Evolutionary conservation across 768 basidiomycete genomes (phyloP), one percentile per base, ranked within the genome.

Genomic region (Rhizopogon rudus): DNA sequence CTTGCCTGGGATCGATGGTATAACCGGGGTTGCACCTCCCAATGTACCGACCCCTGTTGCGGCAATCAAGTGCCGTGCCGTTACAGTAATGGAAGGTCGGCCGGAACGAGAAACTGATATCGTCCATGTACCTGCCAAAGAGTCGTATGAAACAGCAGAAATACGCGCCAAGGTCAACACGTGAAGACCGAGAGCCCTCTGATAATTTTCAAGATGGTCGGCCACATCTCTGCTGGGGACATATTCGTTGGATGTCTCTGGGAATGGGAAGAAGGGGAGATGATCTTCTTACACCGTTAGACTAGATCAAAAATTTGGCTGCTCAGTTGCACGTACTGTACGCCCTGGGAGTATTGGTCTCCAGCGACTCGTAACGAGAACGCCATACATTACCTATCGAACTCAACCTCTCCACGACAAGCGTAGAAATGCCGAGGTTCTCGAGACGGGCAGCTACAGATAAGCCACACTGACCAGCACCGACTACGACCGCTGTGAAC

Each of bases 341-440:
- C 12, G 44, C 42, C 14, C 28, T 52, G 6, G 57, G 57, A 8
- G 57, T 58, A 48, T 58, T 58, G 3, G 45, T 51, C 25, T 58
- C 48, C 39, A 88, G 68, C 9, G 83, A 78, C 53, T 86, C 79
- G 64, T 90, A 89, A 39, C 88, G 73, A 39, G 77, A 72, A 55
- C 86, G 71, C 87, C 86, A 88, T 49, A 79, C 80, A 62, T 87
- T 79, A 0, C 87, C 86, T 25, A 87, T 76, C 17, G 79, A 69
- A 10, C 64, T 56, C 50, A 84, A 78, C 66, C 77, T 82, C 65
- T 93, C 90, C 45, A 91, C 72, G 13, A 91, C 68, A 7, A 88
- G 70, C 7, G 73, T 68, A 12, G 71, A 61, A 10, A 84, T 66
- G 40, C 73, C 81, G 8, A 85, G 69, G 4, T 69, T 69, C 63